Conservation (phyloP, 306 rosid species). For the Prunus fruticosa region DNA sequence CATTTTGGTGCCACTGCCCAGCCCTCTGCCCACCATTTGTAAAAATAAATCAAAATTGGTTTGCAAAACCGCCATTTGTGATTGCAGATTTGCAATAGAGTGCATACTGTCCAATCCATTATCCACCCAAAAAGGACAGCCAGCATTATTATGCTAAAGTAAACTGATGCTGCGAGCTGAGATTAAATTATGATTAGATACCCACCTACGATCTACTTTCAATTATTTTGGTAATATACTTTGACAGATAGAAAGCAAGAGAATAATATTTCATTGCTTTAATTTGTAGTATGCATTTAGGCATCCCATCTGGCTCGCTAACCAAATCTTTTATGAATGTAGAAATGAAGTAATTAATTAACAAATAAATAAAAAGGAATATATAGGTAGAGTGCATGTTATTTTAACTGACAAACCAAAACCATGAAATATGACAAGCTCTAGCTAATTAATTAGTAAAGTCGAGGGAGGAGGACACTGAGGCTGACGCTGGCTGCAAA, state of each 20-base stretch:
- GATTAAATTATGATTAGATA: too few relatives aligned
- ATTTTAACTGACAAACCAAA: background rate
- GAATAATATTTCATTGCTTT: background rate
- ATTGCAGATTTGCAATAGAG: background rate
- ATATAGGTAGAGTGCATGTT: background rate
- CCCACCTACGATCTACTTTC: background rate
- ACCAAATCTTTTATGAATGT: background rate
- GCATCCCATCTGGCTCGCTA: background rate
- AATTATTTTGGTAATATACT: background rate
- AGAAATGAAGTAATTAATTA: background rate
- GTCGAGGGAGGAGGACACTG: conserved; percentile 49
- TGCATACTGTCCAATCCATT: background rate
- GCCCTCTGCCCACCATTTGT: background rate
- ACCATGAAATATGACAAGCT: background rate
- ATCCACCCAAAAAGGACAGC: background rate
- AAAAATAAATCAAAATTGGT: background rate
- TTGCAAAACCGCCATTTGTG: background rate
- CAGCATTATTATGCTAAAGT: background rate
- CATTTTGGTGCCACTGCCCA: background rate
- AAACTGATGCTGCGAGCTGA: background rate
- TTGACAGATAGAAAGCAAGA: background rate
- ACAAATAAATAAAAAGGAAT: background rate
- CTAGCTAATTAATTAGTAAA: background rate
- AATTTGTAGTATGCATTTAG: background rate
- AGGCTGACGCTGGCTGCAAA: conserved; percentile 49